Evolutionary conservation across 2,329 filamentous ascomycete genomes (phyloP).

Genomic region (Pseudogymnoascus sp.): DNA sequence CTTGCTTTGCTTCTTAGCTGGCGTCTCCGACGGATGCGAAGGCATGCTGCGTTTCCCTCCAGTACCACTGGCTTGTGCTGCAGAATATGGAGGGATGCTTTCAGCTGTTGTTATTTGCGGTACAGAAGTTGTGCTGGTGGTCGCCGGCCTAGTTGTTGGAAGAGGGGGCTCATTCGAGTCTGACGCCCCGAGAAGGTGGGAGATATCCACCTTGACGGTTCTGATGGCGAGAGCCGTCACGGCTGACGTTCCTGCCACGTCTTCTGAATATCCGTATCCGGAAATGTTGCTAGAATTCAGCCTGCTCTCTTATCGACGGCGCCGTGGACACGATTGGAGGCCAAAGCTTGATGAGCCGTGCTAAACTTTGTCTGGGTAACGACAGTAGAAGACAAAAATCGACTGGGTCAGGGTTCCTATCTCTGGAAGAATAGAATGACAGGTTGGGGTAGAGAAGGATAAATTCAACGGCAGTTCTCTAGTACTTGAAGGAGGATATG

Average conservation of each 20-base stretch:
- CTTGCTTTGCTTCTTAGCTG: slow-evolving; percentile 91
- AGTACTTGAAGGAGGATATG: slow-evolving; percentile 5
- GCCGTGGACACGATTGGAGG: neutral
- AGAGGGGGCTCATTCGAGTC: slow-evolving; percentile 64
- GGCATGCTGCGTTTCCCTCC: slow-evolving; percentile 44
- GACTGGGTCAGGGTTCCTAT: neutral
- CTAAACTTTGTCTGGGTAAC: neutral
- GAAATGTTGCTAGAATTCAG: slow-evolving; percentile 24
- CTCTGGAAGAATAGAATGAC: slow-evolving; percentile 6
- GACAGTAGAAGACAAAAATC: neutral
- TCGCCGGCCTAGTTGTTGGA: slow-evolving; percentile 34
- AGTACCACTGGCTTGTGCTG: slow-evolving; percentile 18
- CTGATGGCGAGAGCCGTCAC: slow-evolving; percentile 28
- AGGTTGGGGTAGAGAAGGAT: slow-evolving; percentile 2
- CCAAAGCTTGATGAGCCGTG: neutral
- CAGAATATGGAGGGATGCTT: slow-evolving; percentile 21
- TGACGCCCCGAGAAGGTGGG: slow-evolving; percentile 71
- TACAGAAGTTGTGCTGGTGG: slow-evolving; percentile 32
- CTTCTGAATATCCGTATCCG: slow-evolving; percentile 10
- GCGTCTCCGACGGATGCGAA: slow-evolving; percentile 53
- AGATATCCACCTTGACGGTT: slow-evolving; percentile 88
- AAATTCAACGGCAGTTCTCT: slow-evolving; percentile 5
- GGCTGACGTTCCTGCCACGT: slow-evolving; percentile 19
- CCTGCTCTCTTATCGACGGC: slow-evolving; percentile 1
- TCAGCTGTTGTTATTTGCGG: slow-evolving; percentile 25